Evolutionary conservation across 139 green algal species (phyloP).

Genomic region (Micromonas commoda): DNA sequence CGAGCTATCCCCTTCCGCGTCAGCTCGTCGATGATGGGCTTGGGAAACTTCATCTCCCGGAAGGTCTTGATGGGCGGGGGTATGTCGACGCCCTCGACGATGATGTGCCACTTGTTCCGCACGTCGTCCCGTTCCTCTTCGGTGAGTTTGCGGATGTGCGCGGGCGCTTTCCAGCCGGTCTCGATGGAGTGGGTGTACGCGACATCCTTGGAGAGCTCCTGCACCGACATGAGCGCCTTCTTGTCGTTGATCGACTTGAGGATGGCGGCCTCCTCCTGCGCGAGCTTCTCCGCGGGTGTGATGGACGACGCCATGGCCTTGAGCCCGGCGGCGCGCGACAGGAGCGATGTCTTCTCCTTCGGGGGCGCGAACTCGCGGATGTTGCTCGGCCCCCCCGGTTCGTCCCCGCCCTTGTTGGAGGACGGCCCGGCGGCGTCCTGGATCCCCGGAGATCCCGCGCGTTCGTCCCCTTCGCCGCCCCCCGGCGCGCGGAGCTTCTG

Average conservation of each 20-base stretch:
- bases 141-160: slow-evolving; percentile 58
- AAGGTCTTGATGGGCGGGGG: slow-evolving; percentile 83
- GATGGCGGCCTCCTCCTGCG: slow-evolving; percentile 79
- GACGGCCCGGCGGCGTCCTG: no score
- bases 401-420: no score
- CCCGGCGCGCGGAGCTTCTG: not conserved
- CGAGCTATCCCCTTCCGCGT: slow-evolving; percentile 56
- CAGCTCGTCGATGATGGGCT: slow-evolving; percentile 44
- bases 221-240: slow-evolving; percentile 80
- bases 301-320: slow-evolving; percentile 36
- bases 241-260: slow-evolving; percentile 78
- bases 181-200: slow-evolving; percentile 65
- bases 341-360: slow-evolving; percentile 3
- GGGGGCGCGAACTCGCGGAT: not conserved
- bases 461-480: no score
- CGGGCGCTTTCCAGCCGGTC: slow-evolving; percentile 89
- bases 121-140: slow-evolving; percentile 61
- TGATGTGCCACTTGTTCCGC: slow-evolving; percentile 84
- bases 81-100: slow-evolving; percentile 73
- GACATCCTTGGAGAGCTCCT: slow-evolving; percentile 82
- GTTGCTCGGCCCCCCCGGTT: not conserved
- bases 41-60: slow-evolving; percentile 58
- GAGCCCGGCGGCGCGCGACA: not conserved
- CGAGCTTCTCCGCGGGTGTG: slow-evolving; percentile 57
- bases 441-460: no score